Evolutionary conservation across 768 basidiomycete genomes (phyloP).

Genomic region (Suillus paluster): DNA sequence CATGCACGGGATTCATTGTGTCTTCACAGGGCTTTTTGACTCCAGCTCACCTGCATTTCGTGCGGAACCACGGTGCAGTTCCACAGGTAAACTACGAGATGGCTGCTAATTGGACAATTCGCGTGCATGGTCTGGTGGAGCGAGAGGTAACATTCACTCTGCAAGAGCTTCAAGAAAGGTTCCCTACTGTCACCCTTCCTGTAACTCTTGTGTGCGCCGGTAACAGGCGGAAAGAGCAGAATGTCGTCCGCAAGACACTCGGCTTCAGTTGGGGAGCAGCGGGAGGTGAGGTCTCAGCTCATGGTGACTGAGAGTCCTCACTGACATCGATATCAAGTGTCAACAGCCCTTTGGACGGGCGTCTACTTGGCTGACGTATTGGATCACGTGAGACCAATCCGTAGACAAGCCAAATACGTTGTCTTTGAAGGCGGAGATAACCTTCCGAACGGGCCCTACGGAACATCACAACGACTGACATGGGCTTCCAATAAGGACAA

Average conservation of each 20-base stretch:
- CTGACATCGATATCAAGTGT: conserved; percentile 30
- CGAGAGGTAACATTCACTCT: conserved; percentile 45
- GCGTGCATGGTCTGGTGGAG: conserved; percentile 43
- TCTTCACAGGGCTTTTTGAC: conserved; percentile 55
- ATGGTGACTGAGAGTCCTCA: conserved; percentile 12
- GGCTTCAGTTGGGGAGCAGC: conserved; percentile 62
- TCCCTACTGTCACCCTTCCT: conserved; percentile 59
- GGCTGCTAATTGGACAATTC: conserved; percentile 48
- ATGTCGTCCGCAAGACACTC: conserved; percentile 57
- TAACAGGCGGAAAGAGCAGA: conserved; percentile 69
- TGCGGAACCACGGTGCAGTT: conserved; percentile 67
- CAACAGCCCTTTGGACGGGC: conserved; percentile 63
- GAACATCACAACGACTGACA: conserved; percentile 51
- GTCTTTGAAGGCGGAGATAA: conserved; percentile 63
- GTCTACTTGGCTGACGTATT: conserved; percentile 61
- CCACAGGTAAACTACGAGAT: conserved; percentile 46
- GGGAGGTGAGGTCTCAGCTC: conserved; percentile 33
- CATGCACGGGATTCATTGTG: not conserved
- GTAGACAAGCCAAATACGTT: conserved; percentile 48
- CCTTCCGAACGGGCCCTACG: conserved; percentile 64
- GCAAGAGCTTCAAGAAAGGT: conserved; percentile 47
- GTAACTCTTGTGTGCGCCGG: conserved; percentile 69
- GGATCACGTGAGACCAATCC: conserved; percentile 45
- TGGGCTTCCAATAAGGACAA: conserved; percentile 49
- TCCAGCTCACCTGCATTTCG: conserved; percentile 55